Evolutionary conservation across 306 rosid genomes (phyloP).

Genomic region (Prunus mira): DNA sequence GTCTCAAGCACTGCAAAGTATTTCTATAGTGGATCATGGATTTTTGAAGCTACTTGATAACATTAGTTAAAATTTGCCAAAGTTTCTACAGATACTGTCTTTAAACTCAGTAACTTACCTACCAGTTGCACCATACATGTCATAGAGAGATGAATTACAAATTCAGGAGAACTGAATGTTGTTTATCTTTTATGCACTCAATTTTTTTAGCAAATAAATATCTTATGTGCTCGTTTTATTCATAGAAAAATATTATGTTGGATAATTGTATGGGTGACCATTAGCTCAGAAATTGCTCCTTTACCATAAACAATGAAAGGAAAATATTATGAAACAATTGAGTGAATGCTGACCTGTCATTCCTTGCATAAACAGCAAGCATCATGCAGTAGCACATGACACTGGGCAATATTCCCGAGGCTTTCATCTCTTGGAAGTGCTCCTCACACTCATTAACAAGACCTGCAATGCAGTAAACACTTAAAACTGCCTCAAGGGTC

Average conservation of each 20-base stretch:
- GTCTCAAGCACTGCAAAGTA: neutral
- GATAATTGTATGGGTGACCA: neutral
- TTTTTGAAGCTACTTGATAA: neutral
- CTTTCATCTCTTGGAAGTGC: conserved; percentile 85
- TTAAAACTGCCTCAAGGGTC: conserved; percentile 77
- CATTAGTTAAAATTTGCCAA: neutral
- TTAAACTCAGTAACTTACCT: neutral
- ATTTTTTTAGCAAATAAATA: neutral
- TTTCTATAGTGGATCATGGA: neutral
- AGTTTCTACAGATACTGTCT: neutral
- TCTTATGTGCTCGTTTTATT: neutral
- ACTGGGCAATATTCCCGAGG: conserved; percentile 73
- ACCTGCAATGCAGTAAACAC: conserved; percentile 79
- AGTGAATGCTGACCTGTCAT: conserved; percentile 55
- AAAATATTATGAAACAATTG: neutral
- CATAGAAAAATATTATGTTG: neutral
- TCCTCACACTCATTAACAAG: conserved; percentile 88
- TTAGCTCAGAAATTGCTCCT: conserved; percentile 9
- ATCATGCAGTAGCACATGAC: conserved; percentile 96
- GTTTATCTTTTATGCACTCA: neutral
- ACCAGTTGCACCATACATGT: neutral
- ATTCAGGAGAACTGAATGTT: neutral
- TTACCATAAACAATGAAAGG: conserved; percentile 10
- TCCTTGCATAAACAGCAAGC: conserved; percentile 87
- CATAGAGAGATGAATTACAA: neutral